Evolutionary conservation across 2,329 filamentous ascomycete species (phyloP).

Genomic region (Fusarium denticulatum): DNA sequence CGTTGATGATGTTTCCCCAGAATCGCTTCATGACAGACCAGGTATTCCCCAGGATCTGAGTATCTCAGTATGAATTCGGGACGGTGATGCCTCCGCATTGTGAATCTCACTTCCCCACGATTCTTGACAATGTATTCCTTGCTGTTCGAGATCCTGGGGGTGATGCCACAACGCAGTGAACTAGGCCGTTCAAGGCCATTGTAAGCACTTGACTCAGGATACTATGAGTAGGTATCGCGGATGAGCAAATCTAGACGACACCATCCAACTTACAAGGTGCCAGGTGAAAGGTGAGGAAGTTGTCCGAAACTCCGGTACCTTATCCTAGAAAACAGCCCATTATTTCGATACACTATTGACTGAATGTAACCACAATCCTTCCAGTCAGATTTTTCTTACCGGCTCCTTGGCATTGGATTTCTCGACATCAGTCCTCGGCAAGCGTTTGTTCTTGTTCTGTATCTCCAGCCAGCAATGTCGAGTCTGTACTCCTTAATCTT

Average conservation of each 20-base stretch:
- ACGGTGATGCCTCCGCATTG: slow-evolving; percentile 15
- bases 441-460: not conserved
- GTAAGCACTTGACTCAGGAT: not conserved
- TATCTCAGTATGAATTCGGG: not conserved
- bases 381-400: not conserved
- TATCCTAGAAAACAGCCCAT: not conserved
- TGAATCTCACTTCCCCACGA: slow-evolving; percentile 7
- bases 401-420: not conserved
- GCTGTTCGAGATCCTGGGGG: slow-evolving; percentile 7
- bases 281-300: slow-evolving; percentile 3
- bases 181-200: too few relatives aligned
- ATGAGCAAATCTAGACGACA: not conserved
- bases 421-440: not conserved
- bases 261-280: not conserved
- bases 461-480: not conserved
- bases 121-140: not conserved
- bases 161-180: not conserved
- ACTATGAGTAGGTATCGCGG: not conserved
- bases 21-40: not conserved
- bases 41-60: not conserved
- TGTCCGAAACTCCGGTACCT: not conserved
- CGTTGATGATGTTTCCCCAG: not conserved
- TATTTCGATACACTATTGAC: not conserved
- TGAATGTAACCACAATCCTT: slow-evolving; percentile 2
- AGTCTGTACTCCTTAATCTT: not conserved